These are phyloP conservation scores for Tetradesmus obliquus DNA, from an alignment of 139 green algal genomes.

Conservation along the genomic window DNA sequence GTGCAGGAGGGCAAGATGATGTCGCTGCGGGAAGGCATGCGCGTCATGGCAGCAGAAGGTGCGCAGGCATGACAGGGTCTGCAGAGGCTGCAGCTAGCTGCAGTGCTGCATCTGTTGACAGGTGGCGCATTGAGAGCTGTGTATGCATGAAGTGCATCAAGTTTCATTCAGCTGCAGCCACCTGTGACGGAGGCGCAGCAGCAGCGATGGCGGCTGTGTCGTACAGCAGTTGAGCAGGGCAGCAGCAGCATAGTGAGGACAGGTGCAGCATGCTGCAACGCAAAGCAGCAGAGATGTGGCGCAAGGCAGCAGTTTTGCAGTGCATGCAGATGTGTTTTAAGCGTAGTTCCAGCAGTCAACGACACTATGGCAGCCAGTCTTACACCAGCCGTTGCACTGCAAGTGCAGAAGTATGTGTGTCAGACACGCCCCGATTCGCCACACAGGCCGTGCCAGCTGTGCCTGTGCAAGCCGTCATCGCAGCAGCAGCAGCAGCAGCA, in stretches of 20 bases:
- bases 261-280: neutral
- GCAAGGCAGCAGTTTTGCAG: neutral
- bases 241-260: too few relatives aligned
- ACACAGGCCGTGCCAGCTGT: too few relatives aligned
- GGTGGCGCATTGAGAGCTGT: neutral
- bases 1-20: conserved; percentile 78
- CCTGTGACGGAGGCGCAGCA: neutral
- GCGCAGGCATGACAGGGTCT: neutral
- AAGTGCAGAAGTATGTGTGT: too few relatives aligned
- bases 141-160: neutral
- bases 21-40: conserved; percentile 73
- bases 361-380: too few relatives aligned
- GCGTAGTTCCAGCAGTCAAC: too few relatives aligned
- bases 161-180: neutral
- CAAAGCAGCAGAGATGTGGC: neutral
- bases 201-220: too few relatives aligned
- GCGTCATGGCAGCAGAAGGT: conserved; percentile 86
- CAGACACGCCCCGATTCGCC: too few relatives aligned
- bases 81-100: neutral
- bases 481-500: too few relatives aligned
- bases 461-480: too few relatives aligned
- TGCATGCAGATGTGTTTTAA: neutral
- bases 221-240: too few relatives aligned
- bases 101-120: neutral
- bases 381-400: too few relatives aligned